Evolutionary conservation across 352 stramenopile species (phyloP).

Genomic region (Albugo candida): DNA sequence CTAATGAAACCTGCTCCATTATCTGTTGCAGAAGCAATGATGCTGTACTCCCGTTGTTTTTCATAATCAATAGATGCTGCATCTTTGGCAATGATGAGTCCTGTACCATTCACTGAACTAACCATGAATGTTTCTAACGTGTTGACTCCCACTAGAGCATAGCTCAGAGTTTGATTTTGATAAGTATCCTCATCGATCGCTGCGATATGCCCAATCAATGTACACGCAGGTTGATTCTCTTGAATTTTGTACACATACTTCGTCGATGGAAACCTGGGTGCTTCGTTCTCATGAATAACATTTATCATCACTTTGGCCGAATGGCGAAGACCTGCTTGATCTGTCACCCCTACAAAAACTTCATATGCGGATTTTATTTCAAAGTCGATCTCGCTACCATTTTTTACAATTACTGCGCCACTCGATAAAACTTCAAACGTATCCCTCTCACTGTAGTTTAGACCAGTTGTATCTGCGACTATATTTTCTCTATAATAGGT

Average conservation of each 20-base stretch:
- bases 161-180: slow-evolving; percentile 30
- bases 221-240: slow-evolving; percentile 20
- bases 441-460: not conserved
- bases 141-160: slow-evolving; percentile 23
- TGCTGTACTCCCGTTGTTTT: slow-evolving; percentile 9
- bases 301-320: slow-evolving; percentile 12
- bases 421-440: not conserved
- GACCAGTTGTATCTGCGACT: too few species aligned
- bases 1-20: slow-evolving; percentile 12
- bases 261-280: slow-evolving; percentile 15
- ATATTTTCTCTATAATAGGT: too few species aligned
- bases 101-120: slow-evolving; percentile 16
- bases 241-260: slow-evolving; percentile 15
- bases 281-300: slow-evolving; percentile 25
- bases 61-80: slow-evolving; percentile 24
- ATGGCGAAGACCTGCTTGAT: slow-evolving; percentile 14
- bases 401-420: slow-evolving; percentile 6
- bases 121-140: slow-evolving; percentile 19
- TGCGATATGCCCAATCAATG: slow-evolving; percentile 12
- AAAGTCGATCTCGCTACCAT: slow-evolving; percentile 10
- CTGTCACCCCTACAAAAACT: slow-evolving; percentile 7
- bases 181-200: slow-evolving; percentile 22
- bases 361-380: slow-evolving; percentile 7
- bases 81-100: slow-evolving; percentile 15
- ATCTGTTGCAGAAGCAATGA: slow-evolving; percentile 11